Base-by-base conservation (phyloP, 768 basidiomycete genomes). In the Phanerochaete carnosa region DNA sequence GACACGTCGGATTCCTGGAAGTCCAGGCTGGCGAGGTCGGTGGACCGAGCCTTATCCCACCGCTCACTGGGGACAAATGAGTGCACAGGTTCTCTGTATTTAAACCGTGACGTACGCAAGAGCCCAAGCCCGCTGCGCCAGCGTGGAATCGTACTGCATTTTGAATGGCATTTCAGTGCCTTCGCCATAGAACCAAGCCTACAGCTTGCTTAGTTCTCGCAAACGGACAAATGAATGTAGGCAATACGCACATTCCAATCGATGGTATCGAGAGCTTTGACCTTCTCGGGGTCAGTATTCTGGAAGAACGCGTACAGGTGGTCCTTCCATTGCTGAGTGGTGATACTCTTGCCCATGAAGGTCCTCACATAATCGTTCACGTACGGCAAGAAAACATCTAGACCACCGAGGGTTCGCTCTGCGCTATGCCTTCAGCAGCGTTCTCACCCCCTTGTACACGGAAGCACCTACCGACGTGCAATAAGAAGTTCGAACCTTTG, bases 401-500 rank as follows among this genome's bases (percentile, higher is more conserved):
- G 75, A 2, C 92, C 92, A n/a, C 92, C 92, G 0, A 95, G 76
- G 6, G 80, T 86, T 33, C 81, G 77, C 71, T 94, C 90, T 87
- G 64, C 8, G 22, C 23, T 11, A 15, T 37, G 12, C 2, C 26
- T 25, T 25, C 15, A 2, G 6, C 35, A 22, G 25, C 33, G 9
- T 28, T 19, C 23, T 30, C 43, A 26, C 46, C 13, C 22, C 16
- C n/a, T 32, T 37, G 9, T n/a, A n/a, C 28, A 13, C 13, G 19
- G 1, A 29, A 13, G 7, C 16, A 66, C 80, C 57, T 57, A 90
- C 90, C 95, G 23, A 98, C 80, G 70, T 92, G 81, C 19, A 95
- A 81, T 16, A 98, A 76, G 66, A 98, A 86, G 70, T 94, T 96
- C 7, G 92, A 82, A 26, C 95, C 95, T 74, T 95, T 92, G 71